A percentile compares a stretch with the other conserved stretches of the same genome.
Conservation (phyloP, 345 rosid genomes). For the Salix dunnii region DNA sequence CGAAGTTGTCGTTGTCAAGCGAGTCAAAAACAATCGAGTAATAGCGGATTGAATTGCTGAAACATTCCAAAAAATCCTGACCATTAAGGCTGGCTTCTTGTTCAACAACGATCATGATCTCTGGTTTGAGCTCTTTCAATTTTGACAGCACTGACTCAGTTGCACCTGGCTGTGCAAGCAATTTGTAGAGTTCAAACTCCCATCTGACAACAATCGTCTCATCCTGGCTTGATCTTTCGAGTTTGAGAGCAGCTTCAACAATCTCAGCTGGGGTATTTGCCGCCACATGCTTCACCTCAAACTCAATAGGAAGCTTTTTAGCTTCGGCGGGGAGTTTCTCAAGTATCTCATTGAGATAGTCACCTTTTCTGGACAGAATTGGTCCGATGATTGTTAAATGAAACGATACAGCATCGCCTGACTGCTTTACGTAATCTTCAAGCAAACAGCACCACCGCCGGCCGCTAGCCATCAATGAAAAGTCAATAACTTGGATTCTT, state of each 20-base stretch:
- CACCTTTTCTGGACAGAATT: neutral
- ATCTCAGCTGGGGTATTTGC: constrained; percentile 50
- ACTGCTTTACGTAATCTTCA: neutral
- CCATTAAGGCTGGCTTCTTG: constrained; percentile 87
- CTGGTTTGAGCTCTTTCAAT: constrained; percentile 60
- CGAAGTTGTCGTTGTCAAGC: constrained; percentile 56
- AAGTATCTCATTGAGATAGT: neutral
- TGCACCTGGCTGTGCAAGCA: constrained; percentile 36
- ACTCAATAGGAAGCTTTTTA: neutral
- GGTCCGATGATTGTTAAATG: neutral
- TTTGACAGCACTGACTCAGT: constrained; percentile 55
- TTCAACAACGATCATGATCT: constrained; percentile 67
- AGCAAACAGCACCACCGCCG: neutral
- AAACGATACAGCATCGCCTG: neutral
- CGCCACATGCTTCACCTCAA: constrained; percentile 46
- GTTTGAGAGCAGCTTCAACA: constrained; percentile 77
- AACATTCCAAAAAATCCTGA: constrained; percentile 58
- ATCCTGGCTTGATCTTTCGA: constrained; percentile 31
- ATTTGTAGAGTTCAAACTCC: constrained; percentile 66
- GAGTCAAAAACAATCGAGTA: constrained; percentile 92
- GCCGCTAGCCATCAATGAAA: neutral
- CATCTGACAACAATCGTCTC: constrained; percentile 81
- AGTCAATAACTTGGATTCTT: neutral
- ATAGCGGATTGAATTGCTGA: constrained; percentile 68
- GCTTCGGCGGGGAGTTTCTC: neutral